Conservation (phyloP, 1,139 yeast species). For the Suhomyces taliae region DNA sequence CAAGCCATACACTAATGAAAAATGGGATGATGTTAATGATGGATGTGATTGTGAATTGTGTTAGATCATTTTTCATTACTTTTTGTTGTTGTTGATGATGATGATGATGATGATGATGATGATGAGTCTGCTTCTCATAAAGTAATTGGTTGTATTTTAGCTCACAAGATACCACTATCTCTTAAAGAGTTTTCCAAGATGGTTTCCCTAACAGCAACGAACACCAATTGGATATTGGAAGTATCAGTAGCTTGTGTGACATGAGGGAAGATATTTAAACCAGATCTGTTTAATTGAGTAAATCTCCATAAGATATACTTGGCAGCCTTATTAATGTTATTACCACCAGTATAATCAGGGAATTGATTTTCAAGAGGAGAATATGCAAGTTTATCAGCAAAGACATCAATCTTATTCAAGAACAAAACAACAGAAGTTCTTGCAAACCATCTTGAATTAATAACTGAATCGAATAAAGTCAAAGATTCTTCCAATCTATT, state of each 20-base stretch:
- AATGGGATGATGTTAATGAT: too few relatives aligned
- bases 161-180: slow-evolving; percentile 78
- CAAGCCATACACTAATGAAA: too few relatives aligned
- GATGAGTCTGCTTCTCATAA: not conserved
- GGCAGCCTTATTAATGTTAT: slow-evolving; percentile 89
- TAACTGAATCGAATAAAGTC: slow-evolving; percentile 83
- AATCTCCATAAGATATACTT: slow-evolving; percentile 91
- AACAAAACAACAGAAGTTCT: slow-evolving; percentile 83
- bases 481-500: slow-evolving; percentile 85
- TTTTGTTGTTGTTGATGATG: not conserved
- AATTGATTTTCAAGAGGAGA: slow-evolving; percentile 83
- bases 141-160: not conserved
- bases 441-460: slow-evolving; percentile 92
- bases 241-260: slow-evolving; percentile 96
- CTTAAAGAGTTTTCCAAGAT: slow-evolving; percentile 79
- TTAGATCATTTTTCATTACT: too few relatives aligned
- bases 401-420: slow-evolving; percentile 85
- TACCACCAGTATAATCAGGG: slow-evolving; percentile 90
- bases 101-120: too few relatives aligned
- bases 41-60: too few relatives aligned
- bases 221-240: slow-evolving; percentile 80
- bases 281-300: slow-evolving; percentile 80
- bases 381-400: slow-evolving; percentile 78
- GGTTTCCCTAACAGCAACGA: slow-evolving; percentile 90
- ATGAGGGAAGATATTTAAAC: slow-evolving; percentile 82